These are phyloP conservation scores for Verruconis gallopava DNA, from an alignment of 2,329 filamentous ascomycete genomes.

Conservation along the genomic window DNA sequence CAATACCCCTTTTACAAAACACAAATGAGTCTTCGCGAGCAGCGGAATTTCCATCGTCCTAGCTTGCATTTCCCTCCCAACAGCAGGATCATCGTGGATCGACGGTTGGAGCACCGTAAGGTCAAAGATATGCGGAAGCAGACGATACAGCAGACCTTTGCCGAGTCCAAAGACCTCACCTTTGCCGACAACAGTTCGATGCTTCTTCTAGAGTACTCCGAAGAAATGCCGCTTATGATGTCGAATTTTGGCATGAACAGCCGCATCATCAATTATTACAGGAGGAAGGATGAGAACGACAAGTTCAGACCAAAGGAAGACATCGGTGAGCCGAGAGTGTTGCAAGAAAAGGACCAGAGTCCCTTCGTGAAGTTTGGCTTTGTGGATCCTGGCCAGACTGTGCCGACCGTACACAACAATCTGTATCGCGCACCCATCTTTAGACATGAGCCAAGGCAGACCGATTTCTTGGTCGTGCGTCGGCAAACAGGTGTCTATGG, in stretches of 20 bases:
- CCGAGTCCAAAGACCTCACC: conserved; percentile 67
- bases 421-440: conserved; percentile 95
- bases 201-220: conserved; percentile 86
- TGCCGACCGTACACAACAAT: conserved; percentile 82
- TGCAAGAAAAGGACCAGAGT: conserved; percentile 87
- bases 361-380: conserved; percentile 92
- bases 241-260: conserved; percentile 98
- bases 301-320: conserved; percentile 64
- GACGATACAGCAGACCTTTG: conserved; percentile 65
- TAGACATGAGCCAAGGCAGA: conserved; percentile 62
- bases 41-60: conserved; percentile 76
- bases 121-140: conserved; percentile 73
- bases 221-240: conserved; percentile 80
- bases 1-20: conserved; percentile 96
- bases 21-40: conserved; percentile 56
- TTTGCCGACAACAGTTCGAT: conserved; percentile 80
- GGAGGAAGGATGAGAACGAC: conserved; percentile 68
- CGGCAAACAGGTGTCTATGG: conserved; percentile 70
- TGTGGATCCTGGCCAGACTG: conserved; percentile 79
- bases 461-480: conserved; percentile 78
- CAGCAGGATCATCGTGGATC: conserved; percentile 56
- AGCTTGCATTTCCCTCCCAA: conserved; percentile 59
- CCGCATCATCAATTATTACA: conserved; percentile 92
- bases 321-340: conserved; percentile 75
- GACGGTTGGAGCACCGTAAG: conserved; percentile 27